phyloP scores from a whole-genome alignment of 2,329 filamentous ascomycete genomes.

The Paraphaeosphaeria minitans region DNA sequence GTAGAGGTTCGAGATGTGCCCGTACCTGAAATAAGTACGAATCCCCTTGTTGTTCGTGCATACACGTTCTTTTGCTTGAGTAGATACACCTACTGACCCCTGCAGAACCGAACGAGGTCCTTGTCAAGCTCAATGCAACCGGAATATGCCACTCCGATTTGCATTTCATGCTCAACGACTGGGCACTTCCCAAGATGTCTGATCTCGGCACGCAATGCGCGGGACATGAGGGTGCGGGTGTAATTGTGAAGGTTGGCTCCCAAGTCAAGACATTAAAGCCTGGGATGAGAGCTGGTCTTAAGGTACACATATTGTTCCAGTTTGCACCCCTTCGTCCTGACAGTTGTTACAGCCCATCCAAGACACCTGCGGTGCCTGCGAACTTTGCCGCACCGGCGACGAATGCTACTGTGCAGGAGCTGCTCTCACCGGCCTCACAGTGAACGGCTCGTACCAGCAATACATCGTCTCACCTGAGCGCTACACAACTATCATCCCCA shows the following conservation, averaged over 20 bases:
- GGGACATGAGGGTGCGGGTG: constrained; percentile 53
- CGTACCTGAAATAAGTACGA: constrained; percentile 54
- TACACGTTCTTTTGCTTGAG: background rate
- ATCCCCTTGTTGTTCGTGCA: background rate
- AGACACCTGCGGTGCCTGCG: constrained; percentile 45
- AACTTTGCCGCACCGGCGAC: constrained; percentile 57
- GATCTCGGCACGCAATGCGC: background rate
- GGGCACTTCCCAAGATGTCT: constrained; percentile 40
- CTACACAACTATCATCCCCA: constrained; percentile 61
- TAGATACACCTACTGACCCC: background rate
- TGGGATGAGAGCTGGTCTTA: constrained; percentile 43
- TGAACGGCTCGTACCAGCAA: constrained; percentile 61
- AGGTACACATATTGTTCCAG: constrained; percentile 26
- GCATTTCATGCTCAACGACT: constrained; percentile 63
- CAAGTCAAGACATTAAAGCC: constrained; percentile 57
- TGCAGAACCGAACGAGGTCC: constrained; percentile 58
- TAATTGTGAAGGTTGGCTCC: constrained; percentile 61
- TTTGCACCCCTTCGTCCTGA: too few relatives aligned
- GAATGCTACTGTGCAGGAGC: constrained; percentile 59
- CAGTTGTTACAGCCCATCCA: constrained; percentile 25
- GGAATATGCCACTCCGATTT: constrained; percentile 64
- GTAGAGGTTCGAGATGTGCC: constrained; percentile 55
- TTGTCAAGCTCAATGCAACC: constrained; percentile 63
- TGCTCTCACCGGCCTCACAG: constrained; percentile 53
- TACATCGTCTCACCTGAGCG: constrained; percentile 62